Base-by-base conservation (phyloP, 177 flowering plant species). In the Viscum album region DNA sequence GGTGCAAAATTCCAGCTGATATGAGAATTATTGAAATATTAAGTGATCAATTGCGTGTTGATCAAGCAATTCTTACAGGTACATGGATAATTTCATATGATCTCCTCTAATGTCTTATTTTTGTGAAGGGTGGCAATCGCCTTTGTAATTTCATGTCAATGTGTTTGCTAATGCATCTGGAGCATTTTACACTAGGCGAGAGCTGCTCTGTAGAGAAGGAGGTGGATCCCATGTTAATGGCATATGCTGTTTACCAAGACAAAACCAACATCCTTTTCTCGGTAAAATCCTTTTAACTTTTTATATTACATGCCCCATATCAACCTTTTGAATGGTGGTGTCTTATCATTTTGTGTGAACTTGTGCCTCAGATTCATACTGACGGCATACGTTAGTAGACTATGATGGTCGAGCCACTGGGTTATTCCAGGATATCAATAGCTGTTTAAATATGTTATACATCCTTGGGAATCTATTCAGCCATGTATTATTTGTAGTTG, bases 51-150 rank as follows among this genome's bases (percentile, higher is more conserved):
- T 74, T 94, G 59, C 92, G 97, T 54, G 94, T 91, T 74, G 99
- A 94, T 84, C 99, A 94, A 78, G 99, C 99, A 66, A 91, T 94
- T 77, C 96, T 94, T 66, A 94, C 99, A 71, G 99, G 99, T 91
- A 0, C 62, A 52, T 35, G n/a, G 47, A 1, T 61, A 1, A 2
- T 50, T 21, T 66, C 6, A 2, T 35, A 67, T 35, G 24, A 47
- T 34, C 31, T 45, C 17, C n/a, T 26, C 61, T n/a, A 54, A 0
- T 54, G 26, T 54, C 60, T n/a, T 37, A 5, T 54, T 13, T n/a
- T 54, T 54, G 8, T 54, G 31, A 54, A 54, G 59, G 11, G 6
- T 28, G 1, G 60, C 6, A 6, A 1, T 47, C 13, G 13, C 6
- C 10, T 37, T 37, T 37, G 52, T 31, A 54, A 54, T 7, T 54